Conservation (phyloP, 192 early-diverging fungal genomes). For the Podila minutissima region DNA sequence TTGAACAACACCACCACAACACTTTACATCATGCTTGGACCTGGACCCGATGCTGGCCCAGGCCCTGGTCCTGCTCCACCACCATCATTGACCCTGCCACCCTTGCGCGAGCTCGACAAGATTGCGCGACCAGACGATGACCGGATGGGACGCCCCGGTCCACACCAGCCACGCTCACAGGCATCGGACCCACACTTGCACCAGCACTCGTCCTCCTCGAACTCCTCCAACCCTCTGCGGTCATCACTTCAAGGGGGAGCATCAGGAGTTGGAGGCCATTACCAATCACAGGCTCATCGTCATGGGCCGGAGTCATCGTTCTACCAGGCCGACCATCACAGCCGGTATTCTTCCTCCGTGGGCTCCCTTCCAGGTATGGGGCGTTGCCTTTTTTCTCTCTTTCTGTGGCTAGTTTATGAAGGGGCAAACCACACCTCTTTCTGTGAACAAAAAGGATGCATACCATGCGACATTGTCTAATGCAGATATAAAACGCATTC, state of each 20-base stretch:
- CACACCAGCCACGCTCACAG: constrained; percentile 29
- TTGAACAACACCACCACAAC: not conserved
- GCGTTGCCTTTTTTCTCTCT: not conserved
- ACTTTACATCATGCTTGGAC: not conserved
- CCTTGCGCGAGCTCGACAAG: constrained; percentile 35
- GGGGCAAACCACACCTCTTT: not conserved
- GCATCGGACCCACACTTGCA: constrained; percentile 43
- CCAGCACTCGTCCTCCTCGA: constrained; percentile 16
- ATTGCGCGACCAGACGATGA: constrained; percentile 24
- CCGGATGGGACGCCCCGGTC: not conserved
- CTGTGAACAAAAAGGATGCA: too few species aligned
- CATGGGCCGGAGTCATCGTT: not conserved
- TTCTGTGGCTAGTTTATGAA: not conserved
- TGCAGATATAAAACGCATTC: not conserved
- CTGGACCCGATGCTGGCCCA: constrained; percentile 16
- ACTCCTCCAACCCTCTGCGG: constrained; percentile 3
- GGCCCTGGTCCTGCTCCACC: constrained; percentile 46
- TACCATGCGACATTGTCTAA: not conserved
- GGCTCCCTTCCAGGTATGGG: constrained; percentile 22
- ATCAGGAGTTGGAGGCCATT: not conserved
- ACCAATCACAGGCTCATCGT: not conserved
- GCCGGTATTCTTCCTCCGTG: constrained; percentile 11
- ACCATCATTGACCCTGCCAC: constrained; percentile 39
- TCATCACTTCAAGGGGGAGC: constrained; percentile 5
- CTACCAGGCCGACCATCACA: constrained; percentile 8